phyloP scores from a whole-genome alignment of 148 eudicot species.

The Rhododendron mucronatum region DNA sequence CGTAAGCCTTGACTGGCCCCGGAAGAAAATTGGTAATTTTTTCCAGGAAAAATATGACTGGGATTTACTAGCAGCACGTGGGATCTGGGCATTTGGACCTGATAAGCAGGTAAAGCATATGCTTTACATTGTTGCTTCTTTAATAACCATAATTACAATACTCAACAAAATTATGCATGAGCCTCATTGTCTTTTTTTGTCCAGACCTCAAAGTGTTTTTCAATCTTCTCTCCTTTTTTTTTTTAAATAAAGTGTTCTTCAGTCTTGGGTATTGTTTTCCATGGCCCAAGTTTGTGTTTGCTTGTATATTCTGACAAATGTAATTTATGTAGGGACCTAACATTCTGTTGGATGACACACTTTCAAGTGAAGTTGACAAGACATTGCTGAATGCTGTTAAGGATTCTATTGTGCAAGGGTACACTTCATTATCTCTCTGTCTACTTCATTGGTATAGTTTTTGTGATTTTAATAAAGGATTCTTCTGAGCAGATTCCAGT shows the following conservation, averaged over 20 bases:
- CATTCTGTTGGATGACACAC: conserved; percentile 92
- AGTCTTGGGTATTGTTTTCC: not conserved
- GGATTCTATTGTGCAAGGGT: conserved; percentile 99
- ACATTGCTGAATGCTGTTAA: conserved; percentile 76
- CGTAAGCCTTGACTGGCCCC: conserved; percentile 93
- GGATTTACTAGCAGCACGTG: conserved; percentile 98
- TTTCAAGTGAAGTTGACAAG: conserved; percentile 97
- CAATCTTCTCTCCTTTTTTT: not conserved
- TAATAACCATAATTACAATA: not conserved
- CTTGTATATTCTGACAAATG: not conserved
- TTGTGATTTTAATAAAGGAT: conserved; percentile 4
- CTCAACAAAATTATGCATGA: not conserved
- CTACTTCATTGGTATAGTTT: not conserved
- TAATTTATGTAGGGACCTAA: conserved; percentile 73
- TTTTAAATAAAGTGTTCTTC: not conserved
- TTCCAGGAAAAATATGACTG: conserved; percentile 94
- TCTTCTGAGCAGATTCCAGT: conserved; percentile 62
- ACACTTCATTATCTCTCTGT: conserved; percentile 14
- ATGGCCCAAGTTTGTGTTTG: not conserved
- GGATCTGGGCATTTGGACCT: conserved; percentile 99
- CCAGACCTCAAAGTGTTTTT: not conserved
- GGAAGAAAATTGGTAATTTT: conserved; percentile 83
- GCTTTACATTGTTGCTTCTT: not conserved
- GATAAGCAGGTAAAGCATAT: conserved; percentile 74
- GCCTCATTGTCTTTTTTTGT: not conserved